A percentile compares a stretch with the other conserved stretches of the same genome.
These are phyloP conservation scores for Triangularia verruculosa DNA, from an alignment of 2,329 filamentous ascomycete species.

Conservation along the genomic window DNA sequence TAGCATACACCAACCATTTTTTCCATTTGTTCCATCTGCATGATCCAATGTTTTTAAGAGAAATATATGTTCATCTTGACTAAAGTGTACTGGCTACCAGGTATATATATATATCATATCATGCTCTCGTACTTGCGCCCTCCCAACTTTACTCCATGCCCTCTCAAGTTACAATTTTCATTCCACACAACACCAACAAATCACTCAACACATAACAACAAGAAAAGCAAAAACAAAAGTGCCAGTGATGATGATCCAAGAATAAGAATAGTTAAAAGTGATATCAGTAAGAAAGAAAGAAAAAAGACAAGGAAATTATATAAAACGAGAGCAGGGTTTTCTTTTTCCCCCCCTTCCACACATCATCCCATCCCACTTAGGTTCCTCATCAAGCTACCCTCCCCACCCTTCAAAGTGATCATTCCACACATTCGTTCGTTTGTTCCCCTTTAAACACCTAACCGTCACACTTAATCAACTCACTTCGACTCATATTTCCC, in stretches of 20 bases:
- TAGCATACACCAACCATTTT: too few species aligned
- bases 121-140: not conserved
- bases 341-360: not conserved
- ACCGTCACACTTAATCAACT: not conserved
- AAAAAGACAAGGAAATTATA: conserved; percentile 11
- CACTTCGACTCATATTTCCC: conserved; percentile 68
- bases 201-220: not conserved
- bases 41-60: not conserved
- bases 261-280: conserved; percentile 15
- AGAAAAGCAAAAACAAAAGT: not conserved
- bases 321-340: conserved; percentile 1
- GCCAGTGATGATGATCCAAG: conserved; percentile 2
- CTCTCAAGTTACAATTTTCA: not conserved
- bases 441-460: not conserved
- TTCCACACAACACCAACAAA: not conserved
- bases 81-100: not conserved
- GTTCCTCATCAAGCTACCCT: not conserved
- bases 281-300: conserved; percentile 22
- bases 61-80: not conserved
- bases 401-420: not conserved
- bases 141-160: not conserved
- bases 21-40: too few species aligned
- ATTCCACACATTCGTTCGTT: not conserved
- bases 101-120: not conserved
- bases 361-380: not conserved